Base-by-base conservation (phyloP, 2,329 filamentous ascomycete genomes). In the Penicillium vulpinum region DNA sequence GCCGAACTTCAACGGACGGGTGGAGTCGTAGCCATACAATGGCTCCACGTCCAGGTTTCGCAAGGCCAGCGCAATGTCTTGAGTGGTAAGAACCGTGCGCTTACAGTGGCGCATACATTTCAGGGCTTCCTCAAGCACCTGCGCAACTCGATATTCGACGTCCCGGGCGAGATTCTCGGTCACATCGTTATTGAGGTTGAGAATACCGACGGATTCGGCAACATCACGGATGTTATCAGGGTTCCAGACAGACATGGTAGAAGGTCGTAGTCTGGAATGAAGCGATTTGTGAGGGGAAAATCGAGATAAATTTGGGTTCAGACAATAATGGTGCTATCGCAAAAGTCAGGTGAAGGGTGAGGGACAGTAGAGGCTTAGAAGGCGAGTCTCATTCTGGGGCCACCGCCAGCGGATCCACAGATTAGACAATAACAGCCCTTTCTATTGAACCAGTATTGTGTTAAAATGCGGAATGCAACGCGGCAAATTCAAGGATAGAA, bases 51-150 rank as follows among this genome's bases (percentile, higher is more conserved):
- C 92, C 48, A 99, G 82, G 11, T 92, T 86, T 60, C 87, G 87
- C 62, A 99, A 80, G 4, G 94, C 94, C 64, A 93, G 88, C 45
- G 91, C 88, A 55, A 97, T 85, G 75, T 99, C 94, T 69, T 93
- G 89, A 48, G 94, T 95, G 21, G 88, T 92, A 63, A 99, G 81
- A 0, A 90, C 88, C 1, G 92, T 97, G 61, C 94, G 87, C 73
- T 90, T 90, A 22, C 88, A 86, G 68, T 93, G 90, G 67, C 92
- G 91, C 94, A 99, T 99, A 74, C 95, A 94, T 72, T 96, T 95
- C 67, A 97, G 82, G 3, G 92, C 90, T 77, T 97, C 93, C 67
- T 96, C 89, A 62, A 99, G 86, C 62, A 97, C 91, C 76, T 97
- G 92, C 44, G 91, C 89, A 65, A 99, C 85, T 58, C 94, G 90